These are phyloP conservation scores for Medicago ruthenica DNA, from an alignment of 306 rosid genomes.

Conservation along the genomic window DNA sequence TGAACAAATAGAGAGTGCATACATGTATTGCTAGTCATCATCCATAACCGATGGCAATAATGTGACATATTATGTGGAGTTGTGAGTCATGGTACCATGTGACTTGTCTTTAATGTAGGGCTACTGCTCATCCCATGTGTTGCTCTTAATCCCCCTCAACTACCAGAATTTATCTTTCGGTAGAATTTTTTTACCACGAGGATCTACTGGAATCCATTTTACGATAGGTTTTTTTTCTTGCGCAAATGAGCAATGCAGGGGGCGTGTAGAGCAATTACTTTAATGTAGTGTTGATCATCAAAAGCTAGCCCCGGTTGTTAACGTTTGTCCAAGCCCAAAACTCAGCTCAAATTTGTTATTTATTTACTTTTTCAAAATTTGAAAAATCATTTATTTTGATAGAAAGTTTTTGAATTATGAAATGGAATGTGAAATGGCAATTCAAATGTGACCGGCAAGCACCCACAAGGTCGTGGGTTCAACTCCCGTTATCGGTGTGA, in stretches of 20 bases:
- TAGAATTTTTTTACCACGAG: too few relatives aligned
- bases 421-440: background rate
- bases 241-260: too few relatives aligned
- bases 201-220: too few relatives aligned
- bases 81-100: conserved; percentile 34
- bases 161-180: too few relatives aligned
- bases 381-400: background rate
- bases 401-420: too few relatives aligned
- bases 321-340: background rate
- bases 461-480: background rate
- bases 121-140: too few relatives aligned
- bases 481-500: too few relatives aligned
- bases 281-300: background rate
- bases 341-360: background rate
- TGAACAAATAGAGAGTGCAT: background rate
- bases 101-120: conserved; percentile 13
- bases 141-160: too few relatives aligned
- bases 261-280: too few relatives aligned
- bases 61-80: conserved; percentile 6
- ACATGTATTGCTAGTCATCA: background rate
- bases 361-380: too few relatives aligned
- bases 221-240: too few relatives aligned
- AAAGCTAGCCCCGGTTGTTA: background rate
- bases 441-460: background rate
- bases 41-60: background rate